Percentiles rank a stretch among this genome's conserved stretches.
phyloP scores from a whole-genome alignment of 148 eudicot species.

The Silene conica region DNA sequence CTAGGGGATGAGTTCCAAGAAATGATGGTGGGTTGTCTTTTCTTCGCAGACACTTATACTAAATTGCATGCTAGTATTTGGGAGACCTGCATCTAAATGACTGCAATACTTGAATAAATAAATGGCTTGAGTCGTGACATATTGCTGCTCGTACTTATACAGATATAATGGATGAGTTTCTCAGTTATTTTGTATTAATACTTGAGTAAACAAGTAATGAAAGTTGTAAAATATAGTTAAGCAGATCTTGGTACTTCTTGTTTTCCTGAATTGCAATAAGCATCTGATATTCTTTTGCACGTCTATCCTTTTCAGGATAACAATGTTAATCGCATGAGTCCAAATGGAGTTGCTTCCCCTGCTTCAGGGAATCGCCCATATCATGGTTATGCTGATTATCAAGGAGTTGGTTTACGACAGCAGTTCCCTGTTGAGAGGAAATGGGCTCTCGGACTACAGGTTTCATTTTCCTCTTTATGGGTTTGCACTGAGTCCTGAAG shows the following conservation, averaged over 20 bases:
- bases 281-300: neutral
- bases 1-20: constrained; percentile 97
- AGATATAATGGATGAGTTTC: neutral
- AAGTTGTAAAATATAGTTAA: neutral
- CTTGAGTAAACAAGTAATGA: neutral
- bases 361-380: constrained; percentile 42
- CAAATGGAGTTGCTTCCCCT: constrained; percentile 49
- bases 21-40: constrained; percentile 48
- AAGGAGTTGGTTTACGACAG: constrained; percentile 52
- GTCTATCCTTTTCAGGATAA: constrained; percentile 43
- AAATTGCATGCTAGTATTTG: constrained; percentile 17
- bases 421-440: constrained; percentile 73
- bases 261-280: neutral
- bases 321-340: constrained; percentile 39
- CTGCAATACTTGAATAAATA: too few relatives aligned
- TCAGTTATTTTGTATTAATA: neutral
- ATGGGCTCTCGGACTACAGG: constrained; percentile 99
- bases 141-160: neutral
- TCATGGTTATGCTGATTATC: constrained; percentile 60
- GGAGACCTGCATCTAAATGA: neutral
- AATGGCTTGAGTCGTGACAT: too few relatives aligned
- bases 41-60: neutral
- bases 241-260: neutral
- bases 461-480: constrained; percentile 13
- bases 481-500: neutral